Evolutionary conservation across 2,329 filamentous ascomycete genomes (phyloP).

Genomic region (Elsinoe batatas): DNA sequence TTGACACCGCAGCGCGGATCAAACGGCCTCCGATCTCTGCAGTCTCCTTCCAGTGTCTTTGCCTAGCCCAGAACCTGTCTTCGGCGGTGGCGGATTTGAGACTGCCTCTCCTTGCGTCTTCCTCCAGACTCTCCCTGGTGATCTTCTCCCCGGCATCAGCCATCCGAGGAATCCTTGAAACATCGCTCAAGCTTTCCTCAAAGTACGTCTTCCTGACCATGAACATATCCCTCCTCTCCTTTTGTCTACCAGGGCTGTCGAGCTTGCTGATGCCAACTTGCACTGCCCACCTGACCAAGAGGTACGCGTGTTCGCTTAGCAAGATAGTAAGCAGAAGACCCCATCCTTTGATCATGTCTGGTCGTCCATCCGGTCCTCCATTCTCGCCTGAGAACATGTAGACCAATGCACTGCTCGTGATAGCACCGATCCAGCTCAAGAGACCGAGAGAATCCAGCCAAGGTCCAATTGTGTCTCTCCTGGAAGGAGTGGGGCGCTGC

Average conservation of each 20-base stretch:
- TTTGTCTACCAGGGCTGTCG: conserved; percentile 76
- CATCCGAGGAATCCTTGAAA: conserved; percentile 37
- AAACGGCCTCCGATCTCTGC: conserved; percentile 41
- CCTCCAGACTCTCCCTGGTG: conserved; percentile 55
- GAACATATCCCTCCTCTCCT: conserved; percentile 73
- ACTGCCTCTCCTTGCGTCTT: conserved; percentile 36
- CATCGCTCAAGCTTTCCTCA: conserved; percentile 57
- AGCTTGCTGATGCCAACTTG: conserved; percentile 65
- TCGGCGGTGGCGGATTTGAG: conserved; percentile 34
- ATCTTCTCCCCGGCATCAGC: conserved; percentile 50
- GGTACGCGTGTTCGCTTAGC: conserved; percentile 79
- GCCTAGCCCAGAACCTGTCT: conserved; percentile 44
- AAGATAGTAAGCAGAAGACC: conserved; percentile 73
- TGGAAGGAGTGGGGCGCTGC: conserved; percentile 79
- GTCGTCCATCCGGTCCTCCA: conserved; percentile 54
- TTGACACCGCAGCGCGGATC: conserved; percentile 34
- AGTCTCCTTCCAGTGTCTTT: conserved; percentile 42
- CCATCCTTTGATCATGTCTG: conserved; percentile 65
- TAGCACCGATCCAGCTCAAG: conserved; percentile 83
- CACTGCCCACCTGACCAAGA: conserved; percentile 65
- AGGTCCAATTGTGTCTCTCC: conserved; percentile 87
- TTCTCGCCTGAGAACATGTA: conserved; percentile 73
- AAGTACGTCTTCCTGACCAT: conserved; percentile 69
- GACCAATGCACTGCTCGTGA: conserved; percentile 78
- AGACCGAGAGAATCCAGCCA: conserved; percentile 82